A percentile compares a stretch with the other conserved stretches of the same genome.
phyloP scores from a whole-genome alignment of 1,284 basidiomycete species.

The Tilletia walkeri region DNA sequence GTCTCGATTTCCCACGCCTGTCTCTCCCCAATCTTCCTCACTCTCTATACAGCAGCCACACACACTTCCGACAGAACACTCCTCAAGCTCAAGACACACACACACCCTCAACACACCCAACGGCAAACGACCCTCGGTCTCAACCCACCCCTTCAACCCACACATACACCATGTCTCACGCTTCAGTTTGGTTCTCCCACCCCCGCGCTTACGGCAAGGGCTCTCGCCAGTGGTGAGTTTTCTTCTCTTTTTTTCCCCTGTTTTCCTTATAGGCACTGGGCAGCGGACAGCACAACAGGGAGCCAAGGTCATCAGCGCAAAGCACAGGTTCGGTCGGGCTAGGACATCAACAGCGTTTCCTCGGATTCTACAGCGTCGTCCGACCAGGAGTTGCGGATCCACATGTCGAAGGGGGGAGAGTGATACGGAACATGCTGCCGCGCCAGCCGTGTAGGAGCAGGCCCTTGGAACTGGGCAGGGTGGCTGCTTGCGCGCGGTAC shows the following conservation, averaged over 20 bases:
- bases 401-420: too few relatives aligned
- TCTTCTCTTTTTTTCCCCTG: background rate
- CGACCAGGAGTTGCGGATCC: too few relatives aligned
- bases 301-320: too few relatives aligned
- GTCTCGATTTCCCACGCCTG: background rate
- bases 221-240: constrained; percentile 52
- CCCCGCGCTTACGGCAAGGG: constrained; percentile 52
- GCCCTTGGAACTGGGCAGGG: too few relatives aligned
- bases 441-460: too few relatives aligned
- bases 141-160: constrained; percentile 24
- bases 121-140: constrained; percentile 31
- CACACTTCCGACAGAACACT: background rate
- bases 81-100: constrained; percentile 15
- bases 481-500: too few relatives aligned
- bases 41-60: background rate
- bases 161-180: constrained; percentile 52
- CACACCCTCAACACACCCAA: background rate
- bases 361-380: too few relatives aligned
- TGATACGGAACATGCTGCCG: too few relatives aligned
- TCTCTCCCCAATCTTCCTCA: background rate
- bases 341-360: too few relatives aligned
- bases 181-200: constrained; percentile 52
- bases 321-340: too few relatives aligned
- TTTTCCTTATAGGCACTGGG: background rate
- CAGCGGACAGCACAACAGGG: too few relatives aligned